These are phyloP conservation scores for Cladosporium halotolerans DNA, from an alignment of 2,329 filamentous ascomycete genomes.

Conservation along the genomic window DNA sequence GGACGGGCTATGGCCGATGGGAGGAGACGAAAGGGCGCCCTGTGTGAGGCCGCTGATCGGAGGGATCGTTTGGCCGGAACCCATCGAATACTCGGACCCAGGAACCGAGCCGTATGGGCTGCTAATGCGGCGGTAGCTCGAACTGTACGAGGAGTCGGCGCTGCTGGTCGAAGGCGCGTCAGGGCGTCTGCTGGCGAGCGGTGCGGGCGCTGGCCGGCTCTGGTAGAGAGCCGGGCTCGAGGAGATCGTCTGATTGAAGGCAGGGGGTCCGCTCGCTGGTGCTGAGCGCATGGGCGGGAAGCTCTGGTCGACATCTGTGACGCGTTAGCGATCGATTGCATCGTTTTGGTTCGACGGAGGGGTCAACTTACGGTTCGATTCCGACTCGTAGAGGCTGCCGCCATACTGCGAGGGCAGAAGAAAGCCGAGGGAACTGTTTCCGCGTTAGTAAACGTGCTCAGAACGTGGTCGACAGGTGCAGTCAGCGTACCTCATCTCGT, in stretches of 20 bases:
- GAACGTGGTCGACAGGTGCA: neutral
- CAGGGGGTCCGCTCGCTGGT: slow-evolving; percentile 19
- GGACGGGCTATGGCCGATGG: slow-evolving; percentile 15
- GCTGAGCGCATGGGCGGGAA: slow-evolving; percentile 30
- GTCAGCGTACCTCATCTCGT: slow-evolving; percentile 31
- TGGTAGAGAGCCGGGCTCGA: slow-evolving; percentile 29
- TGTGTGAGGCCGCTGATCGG: slow-evolving; percentile 31
- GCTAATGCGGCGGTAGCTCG: slow-evolving; percentile 24
- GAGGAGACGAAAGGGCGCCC: slow-evolving; percentile 28
- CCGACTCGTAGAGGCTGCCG: slow-evolving; percentile 23
- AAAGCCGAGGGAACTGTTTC: slow-evolving; percentile 29
- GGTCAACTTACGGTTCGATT: slow-evolving; percentile 25
- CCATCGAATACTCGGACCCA: slow-evolving; percentile 23
- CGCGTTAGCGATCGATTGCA: neutral
- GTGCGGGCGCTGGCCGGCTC: slow-evolving; percentile 19
- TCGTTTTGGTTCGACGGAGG: neutral
- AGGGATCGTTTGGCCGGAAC: slow-evolving; percentile 24
- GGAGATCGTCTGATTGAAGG: slow-evolving; percentile 24
- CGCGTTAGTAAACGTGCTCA: neutral
- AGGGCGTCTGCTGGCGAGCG: slow-evolving; percentile 19
- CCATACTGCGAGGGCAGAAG: slow-evolving; percentile 32
- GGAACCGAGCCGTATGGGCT: slow-evolving; percentile 24
- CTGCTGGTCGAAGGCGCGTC: slow-evolving; percentile 18
- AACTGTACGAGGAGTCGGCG: slow-evolving; percentile 20
- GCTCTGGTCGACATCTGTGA: slow-evolving; percentile 22